Evolutionary conservation across 1,139 yeast genomes (phyloP), one percentile per base, ranked within the genome.

Genomic region (Candida glucosophila): DNA sequence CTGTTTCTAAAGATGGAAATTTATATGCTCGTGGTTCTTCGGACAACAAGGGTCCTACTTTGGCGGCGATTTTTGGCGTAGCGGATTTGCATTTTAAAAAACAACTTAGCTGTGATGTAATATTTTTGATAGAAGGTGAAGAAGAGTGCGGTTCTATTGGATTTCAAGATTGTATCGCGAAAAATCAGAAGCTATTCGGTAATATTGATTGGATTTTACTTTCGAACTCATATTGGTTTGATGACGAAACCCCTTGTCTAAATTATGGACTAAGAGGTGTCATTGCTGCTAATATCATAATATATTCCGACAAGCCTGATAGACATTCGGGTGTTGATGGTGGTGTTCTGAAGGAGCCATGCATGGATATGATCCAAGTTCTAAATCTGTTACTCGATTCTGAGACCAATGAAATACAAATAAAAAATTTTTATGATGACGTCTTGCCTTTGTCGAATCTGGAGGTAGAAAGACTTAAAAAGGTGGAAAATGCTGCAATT

Each of bases 281-380:
- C 5, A 66, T 90, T 19, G 81, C 85, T 49, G 80, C 86, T 2
- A 62, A 76, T n/a, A 69, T 90, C 3, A 73, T 72, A 20, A 65
- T 90, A 10, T 58, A 62, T 28, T 76, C 88, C 26, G 85, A 73
- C 32, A 67, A 67, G 34, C 94, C 94, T 1, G 97, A 90, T 52
- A 63, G 94, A 34, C 98, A 90, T 44, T 85, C 96, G 0, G 98
- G 98, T 34, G 93, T 90, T 10, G 94, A 88, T 53, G 98, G 98
- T 24, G 98, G 97, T 32, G 77, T 80, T 6, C 72, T 74, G 39
- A 67, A 80, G 31, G 98, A 90, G 40, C 97, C 98, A 2, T 77
- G 93, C 0, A 73, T 83, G 59, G 97, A 90, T 44, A 54, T 90
- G 46, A 68, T 88, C 26, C 79, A 77, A 32, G 44, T 88, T 11